Base-by-base conservation (phyloP, 1,139 yeast genomes). In the Geotrichum bryndzae region DNA sequence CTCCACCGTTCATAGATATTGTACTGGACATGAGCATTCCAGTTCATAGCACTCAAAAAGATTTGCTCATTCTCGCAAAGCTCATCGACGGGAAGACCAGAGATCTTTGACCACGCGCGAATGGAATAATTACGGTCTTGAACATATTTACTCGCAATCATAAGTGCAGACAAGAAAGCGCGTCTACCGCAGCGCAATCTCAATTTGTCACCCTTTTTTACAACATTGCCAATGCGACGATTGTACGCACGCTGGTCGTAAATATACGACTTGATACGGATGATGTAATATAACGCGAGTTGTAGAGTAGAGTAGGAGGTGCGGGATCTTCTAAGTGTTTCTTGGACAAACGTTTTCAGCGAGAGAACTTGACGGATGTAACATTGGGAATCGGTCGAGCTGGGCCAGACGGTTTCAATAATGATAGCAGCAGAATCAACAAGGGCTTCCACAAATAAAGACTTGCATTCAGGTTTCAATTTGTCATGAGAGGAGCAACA, bases 121-220 rank as follows among this genome's bases (percentile, higher is more conserved):
- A 86, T 80, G 29, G 88, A 79, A 72, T 83, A 88, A 70, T 87
- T 87, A 61, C 85, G 82, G 73, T 89, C 96, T 71, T 86, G 90
- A 65, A 82, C 79, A 71, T 85, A 88, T 71, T 89, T 89, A 60
- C 87, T 82, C 1, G 94, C 86, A 57, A 88, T 76, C 62, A 88
- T 87, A 59, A 88, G 73, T 68, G 88, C 80, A 2, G 87, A 83
- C 65, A 89, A 78, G 67, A 89, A 85, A 54, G 85, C 79, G 66
- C 88, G 83, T 68, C 88, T 83, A 7, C 90, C 87, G 69, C 89
- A 86, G 35, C 67, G 63, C 64, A 70, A 64, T 52, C 64, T 52
- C 50, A 65, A 53, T 57, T 65, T 51, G 53, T 60, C 63, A 51
- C 61, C 55, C 54, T 51, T 23, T 57, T 61, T 25, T 59, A 58